These are phyloP conservation scores for Lactarius pseudohatsudake DNA, from an alignment of 768 basidiomycete species.

Conservation along the genomic window DNA sequence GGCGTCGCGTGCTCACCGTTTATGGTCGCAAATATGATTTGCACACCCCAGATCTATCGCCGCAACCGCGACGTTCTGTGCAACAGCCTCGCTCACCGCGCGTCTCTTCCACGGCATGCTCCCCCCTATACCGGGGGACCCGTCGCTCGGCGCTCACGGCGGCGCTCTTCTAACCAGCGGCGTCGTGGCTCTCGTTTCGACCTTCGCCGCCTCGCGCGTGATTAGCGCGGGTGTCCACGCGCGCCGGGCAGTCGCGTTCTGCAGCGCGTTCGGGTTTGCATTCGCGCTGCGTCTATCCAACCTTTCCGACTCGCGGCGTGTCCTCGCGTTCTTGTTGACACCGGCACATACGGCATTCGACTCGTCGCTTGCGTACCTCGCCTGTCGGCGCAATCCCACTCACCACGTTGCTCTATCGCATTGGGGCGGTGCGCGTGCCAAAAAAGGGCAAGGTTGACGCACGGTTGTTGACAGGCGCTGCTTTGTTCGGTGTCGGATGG, in stretches of 20 bases:
- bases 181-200: slow-evolving; percentile 26
- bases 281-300: slow-evolving; percentile 54
- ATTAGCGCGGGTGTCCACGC: slow-evolving; percentile 6
- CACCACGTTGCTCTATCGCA: slow-evolving; percentile 45
- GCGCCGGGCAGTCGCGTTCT: slow-evolving; percentile 37
- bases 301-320: slow-evolving; percentile 48
- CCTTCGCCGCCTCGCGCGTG: slow-evolving; percentile 17
- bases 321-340: slow-evolving; percentile 53
- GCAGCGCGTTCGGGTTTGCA: slow-evolving; percentile 51
- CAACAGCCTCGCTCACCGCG: slow-evolving; percentile 48
- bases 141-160: slow-evolving; percentile 32
- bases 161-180: slow-evolving; percentile 35
- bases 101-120: slow-evolving; percentile 38
- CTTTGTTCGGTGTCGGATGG: slow-evolving; percentile 64
- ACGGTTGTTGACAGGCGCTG: slow-evolving; percentile 50
- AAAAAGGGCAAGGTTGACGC: slow-evolving; percentile 43
- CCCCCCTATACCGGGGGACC: slow-evolving; percentile 33
- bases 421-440: slow-evolving; percentile 43
- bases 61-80: slow-evolving; percentile 55
- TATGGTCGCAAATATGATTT: slow-evolving; percentile 39
- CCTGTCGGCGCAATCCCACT: slow-evolving; percentile 52
- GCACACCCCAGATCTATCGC: slow-evolving; percentile 54
- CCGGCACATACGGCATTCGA: slow-evolving; percentile 53
- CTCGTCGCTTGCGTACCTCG: slow-evolving; percentile 54
- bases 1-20: background rate